Base-by-base conservation (phyloP, 202 grass and related monocot species). In the Schoenoplectus tabernaemontani region DNA sequence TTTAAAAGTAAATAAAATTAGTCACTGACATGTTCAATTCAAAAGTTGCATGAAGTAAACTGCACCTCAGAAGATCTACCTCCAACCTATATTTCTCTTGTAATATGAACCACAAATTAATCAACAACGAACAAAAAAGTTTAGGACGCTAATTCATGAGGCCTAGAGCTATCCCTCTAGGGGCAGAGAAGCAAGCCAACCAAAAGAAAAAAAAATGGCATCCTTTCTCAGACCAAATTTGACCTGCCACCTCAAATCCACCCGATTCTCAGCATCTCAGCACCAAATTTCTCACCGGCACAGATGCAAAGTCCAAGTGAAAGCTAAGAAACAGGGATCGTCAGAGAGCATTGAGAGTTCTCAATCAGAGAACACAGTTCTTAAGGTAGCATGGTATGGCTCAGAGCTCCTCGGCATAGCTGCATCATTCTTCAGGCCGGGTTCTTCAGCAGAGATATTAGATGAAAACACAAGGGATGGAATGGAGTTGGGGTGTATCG, bases 321-420 rank as follows among this genome's bases (percentile, higher is more conserved):
- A 61, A 68, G 86, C 50, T 11, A 81, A 67, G 86, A 96, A 96
- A 81, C 80, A 79, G 9, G 79, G 83, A 0, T 73, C 67, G 57
- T 42, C 54, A 24, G 79, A 48, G 36, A 59, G 37, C 33, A 69
- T 64, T 8, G 48, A 58, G n/a, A 71, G 84, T 38, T 85, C 95
- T 50, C 19, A 79, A 59, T 89, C 87, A 32, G 89, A 98, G 51
- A 91, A 89, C 74, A 88, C 79, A 2, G 88, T 98, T 67, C 91
- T 98, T 32, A 92, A 82, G 86, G 80, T 75, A 41, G 88, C 90
- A 3, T 98, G 90, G 96, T 98, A 98, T 82, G 89, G 91, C 47
- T 98, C 96, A 33, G 91, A 98, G 83, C 69, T 90, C 13, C 91
- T 98, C 17, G 91, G 96, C 67, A 78, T 98, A 83, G 96, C 86